Conservation (phyloP, 2,329 filamentous ascomycete species). For the Sporothrix brasiliensis region DNA sequence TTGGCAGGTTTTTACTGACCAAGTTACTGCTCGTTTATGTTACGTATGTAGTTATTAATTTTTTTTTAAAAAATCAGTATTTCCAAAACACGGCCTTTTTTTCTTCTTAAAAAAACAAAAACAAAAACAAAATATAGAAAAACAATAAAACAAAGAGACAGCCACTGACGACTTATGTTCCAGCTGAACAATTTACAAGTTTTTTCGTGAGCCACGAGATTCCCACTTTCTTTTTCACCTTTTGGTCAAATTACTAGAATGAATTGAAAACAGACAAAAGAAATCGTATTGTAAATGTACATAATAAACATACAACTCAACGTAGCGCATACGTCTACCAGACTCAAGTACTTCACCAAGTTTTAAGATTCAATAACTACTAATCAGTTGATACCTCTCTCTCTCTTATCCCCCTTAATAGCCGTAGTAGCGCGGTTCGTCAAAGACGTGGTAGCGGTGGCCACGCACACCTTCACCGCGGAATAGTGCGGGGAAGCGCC, state of each 20-base stretch:
- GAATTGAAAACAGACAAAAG: background rate
- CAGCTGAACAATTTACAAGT: no score
- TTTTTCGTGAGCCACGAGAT: no score
- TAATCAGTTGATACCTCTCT: background rate
- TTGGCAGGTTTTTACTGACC: no score
- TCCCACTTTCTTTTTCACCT: background rate
- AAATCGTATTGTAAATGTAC: constrained; percentile 7
- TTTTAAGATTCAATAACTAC: background rate
- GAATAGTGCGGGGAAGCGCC: constrained; percentile 84
- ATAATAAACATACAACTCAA: background rate
- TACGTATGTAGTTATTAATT: no score
- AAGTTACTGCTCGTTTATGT: no score
- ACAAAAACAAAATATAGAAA: no score
- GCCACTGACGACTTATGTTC: no score
- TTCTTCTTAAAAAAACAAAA: no score
- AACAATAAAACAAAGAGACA: background rate
- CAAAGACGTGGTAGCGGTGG: constrained; percentile 92
- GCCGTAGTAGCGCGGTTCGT: constrained; percentile 77
- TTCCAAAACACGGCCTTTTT: no score
- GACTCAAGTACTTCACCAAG: background rate
- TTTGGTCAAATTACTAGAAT: background rate
- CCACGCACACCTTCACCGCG: constrained; percentile 82
- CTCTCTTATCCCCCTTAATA: constrained; percentile 39
- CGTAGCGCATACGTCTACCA: background rate
- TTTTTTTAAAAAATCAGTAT: no score